Evolutionary conservation across 495 filamentous ascomycete species (phyloP).

Genomic region (Aspergillus leporis): DNA sequence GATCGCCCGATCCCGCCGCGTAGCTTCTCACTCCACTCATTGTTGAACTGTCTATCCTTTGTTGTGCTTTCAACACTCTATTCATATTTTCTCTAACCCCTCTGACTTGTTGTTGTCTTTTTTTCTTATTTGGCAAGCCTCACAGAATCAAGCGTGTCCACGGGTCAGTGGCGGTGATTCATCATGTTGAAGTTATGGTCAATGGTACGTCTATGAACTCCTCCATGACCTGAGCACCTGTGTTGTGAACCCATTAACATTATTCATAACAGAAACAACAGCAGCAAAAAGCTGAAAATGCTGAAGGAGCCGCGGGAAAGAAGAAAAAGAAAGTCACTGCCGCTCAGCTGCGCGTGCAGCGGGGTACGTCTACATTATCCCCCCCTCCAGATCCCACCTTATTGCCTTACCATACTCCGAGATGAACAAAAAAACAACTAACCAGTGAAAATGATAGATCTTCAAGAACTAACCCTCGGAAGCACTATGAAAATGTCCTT

Average conservation of each 20-base stretch:
- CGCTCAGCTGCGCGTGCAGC: slow-evolving; percentile 92
- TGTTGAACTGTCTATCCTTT: not conserved
- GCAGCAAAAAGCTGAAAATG: slow-evolving; percentile 90
- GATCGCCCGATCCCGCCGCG: not conserved
- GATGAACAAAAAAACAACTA: not conserved
- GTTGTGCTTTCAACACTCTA: not conserved
- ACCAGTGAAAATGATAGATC: slow-evolving; percentile 57
- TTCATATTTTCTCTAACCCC: not conserved
- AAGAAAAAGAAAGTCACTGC: slow-evolving; percentile 99
- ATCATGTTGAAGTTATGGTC: slow-evolving; percentile 99
- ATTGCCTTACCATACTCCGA: not conserved
- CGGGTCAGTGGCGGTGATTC: slow-evolving; percentile 20
- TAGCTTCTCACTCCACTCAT: not conserved
- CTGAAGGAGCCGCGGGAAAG: slow-evolving; percentile 69
- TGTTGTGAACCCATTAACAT: not conserved
- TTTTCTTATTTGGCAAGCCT: too few species aligned
- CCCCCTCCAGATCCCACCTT: not conserved
- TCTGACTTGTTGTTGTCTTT: not conserved
- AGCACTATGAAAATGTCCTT: slow-evolving; percentile 91
- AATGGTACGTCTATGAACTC: slow-evolving; percentile 69
- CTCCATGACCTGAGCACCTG: not conserved
- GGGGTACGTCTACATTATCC: slow-evolving; percentile 58
- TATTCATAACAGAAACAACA: slow-evolving; percentile 66
- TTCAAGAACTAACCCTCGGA: slow-evolving; percentile 87
- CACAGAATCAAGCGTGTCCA: not conserved